Percentiles rank a stretch among this genome's conserved stretches.
Evolutionary conservation across 495 filamentous ascomycete species (phyloP).

Genomic region (Podospora bellae-mahoneyi): DNA sequence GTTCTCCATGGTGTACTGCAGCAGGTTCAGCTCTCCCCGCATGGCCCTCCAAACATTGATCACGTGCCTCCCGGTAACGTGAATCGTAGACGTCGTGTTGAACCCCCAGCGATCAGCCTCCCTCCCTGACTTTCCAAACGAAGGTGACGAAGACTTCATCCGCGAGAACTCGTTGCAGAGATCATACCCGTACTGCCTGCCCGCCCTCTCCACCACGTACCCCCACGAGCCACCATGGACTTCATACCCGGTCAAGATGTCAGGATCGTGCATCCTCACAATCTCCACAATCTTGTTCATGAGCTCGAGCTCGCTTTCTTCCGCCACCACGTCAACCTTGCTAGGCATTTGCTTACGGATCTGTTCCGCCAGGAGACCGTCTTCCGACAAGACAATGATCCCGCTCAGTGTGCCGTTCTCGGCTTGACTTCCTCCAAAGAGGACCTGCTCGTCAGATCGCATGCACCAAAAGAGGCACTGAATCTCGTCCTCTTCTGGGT

Average conservation of each 20-base stretch:
- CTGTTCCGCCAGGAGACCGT: conserved; percentile 50
- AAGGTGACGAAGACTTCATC: conserved; percentile 76
- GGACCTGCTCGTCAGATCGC: conserved; percentile 60
- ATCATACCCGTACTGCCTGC: conserved; percentile 81
- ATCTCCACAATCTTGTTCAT: conserved; percentile 80
- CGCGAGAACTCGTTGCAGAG: conserved; percentile 87
- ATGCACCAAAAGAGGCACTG: conserved; percentile 87
- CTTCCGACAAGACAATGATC: conserved; percentile 60
- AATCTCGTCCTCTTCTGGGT: conserved; percentile 90
- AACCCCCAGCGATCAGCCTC: conserved; percentile 89
- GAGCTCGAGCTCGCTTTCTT: conserved; percentile 76
- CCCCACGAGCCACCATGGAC: conserved; percentile 94
- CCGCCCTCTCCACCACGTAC: conserved; percentile 86
- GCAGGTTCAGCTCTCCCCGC: conserved; percentile 80
- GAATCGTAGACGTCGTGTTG: conserved; percentile 82
- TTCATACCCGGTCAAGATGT: conserved; percentile 93
- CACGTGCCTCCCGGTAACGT: conserved; percentile 86
- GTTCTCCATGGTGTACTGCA: conserved; percentile 97
- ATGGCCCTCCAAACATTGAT: conserved; percentile 98
- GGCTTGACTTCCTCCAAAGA: conserved; percentile 19
- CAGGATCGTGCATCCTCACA: conserved; percentile 79
- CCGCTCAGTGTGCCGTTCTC: conserved; percentile 52
- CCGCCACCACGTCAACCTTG: conserved; percentile 63
- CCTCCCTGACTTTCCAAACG: conserved; percentile 76
- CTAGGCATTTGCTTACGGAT: conserved; percentile 41